Base-by-base conservation (phyloP, 2,329 filamentous ascomycete genomes). In the Ophiostoma piceae region DNA sequence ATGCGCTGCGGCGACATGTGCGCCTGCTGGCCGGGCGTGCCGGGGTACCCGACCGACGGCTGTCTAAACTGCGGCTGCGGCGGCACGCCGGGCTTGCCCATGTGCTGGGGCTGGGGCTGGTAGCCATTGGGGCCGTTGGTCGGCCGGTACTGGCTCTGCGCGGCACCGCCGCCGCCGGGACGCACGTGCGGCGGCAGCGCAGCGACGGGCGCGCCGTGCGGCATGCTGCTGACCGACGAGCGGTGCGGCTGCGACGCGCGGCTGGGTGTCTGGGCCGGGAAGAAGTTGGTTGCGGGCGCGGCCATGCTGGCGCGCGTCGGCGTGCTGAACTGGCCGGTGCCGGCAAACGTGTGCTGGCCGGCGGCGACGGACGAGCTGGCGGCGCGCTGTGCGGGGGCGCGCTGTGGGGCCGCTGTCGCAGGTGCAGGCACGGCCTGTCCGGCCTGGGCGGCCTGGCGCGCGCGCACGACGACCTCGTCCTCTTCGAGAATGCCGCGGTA, bases 401-500 rank as follows among this genome's bases (percentile, higher is more conserved):
- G 62, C 19, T 22, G 62, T 19, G 22, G 62, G 8, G 62, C 9
- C 19, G 62, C 32, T 9, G 62, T 35, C 3, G 22, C 19, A 1
- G 62, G 32, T 22, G 60, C 22, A 4, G 39, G 39, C 1, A 3
- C 39, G 12, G 39, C 12, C 39, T 47, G 41, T 19, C 76, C 76
- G 72, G 74, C 73, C 26, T 70, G 66, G 1, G 71, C 64, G 14
- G 71, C 68, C 54, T 75, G 74, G 6, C 74, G 72, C 9, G 72
- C 73, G 57, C 85, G 82, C 64, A 83, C 82, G 62, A 85, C 85
- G 54, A 84, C 84, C 73, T 92, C 90, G 74, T 96, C 92, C 74
- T 94, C 92, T 74, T 96, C 92, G 87, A 96, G 89, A 3, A 90
- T 87, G 4, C 93, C 93, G 73, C 85, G 86, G 77, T 91, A 91